Evolutionary conservation across 2,329 filamentous ascomycete species (phyloP).

Genomic region (Diaporthe destruens): DNA sequence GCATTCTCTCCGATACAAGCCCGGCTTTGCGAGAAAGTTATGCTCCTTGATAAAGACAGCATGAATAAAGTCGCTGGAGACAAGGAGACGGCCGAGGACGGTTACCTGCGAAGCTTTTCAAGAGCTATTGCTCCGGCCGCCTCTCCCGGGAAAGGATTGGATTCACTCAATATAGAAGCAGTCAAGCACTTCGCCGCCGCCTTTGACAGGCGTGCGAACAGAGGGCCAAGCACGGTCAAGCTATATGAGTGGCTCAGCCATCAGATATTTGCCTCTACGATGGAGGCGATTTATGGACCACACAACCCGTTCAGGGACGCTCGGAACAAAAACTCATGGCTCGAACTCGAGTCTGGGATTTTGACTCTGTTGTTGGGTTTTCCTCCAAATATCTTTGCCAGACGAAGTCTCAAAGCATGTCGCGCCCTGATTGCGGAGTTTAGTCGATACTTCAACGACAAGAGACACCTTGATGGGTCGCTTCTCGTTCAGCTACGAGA

Average conservation of each 20-base stretch:
- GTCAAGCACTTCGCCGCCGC: neutral
- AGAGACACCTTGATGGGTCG: slow-evolving; percentile 18
- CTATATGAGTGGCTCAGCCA: slow-evolving; percentile 29
- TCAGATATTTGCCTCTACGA: slow-evolving; percentile 7
- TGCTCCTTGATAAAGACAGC: slow-evolving; percentile 3
- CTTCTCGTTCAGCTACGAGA: slow-evolving; percentile 22
- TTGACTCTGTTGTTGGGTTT: slow-evolving; percentile 1
- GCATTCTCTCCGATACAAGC: slow-evolving; percentile 14
- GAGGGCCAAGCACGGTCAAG: neutral
- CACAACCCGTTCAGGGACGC: slow-evolving; percentile 25
- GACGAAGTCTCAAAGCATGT: slow-evolving; percentile 2
- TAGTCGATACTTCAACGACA: slow-evolving; percentile 7
- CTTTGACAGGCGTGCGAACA: neutral
- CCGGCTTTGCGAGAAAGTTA: slow-evolving; percentile 3
- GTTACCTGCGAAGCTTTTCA: slow-evolving; percentile 2
- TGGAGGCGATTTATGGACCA: slow-evolving; percentile 27
- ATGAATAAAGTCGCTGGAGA: slow-evolving; percentile 9
- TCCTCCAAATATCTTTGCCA: neutral
- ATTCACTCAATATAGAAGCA: slow-evolving; percentile 11
- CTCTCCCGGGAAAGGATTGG: slow-evolving; percentile 17
- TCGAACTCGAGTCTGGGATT: slow-evolving; percentile 6
- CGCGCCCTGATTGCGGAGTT: slow-evolving; percentile 7
- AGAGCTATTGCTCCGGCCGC: neutral
- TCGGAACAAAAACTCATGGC: neutral
- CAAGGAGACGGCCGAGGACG: neutral